Base-by-base conservation (phyloP, 208 protist genomes). In the Trypanosoma lewisi region DNA sequence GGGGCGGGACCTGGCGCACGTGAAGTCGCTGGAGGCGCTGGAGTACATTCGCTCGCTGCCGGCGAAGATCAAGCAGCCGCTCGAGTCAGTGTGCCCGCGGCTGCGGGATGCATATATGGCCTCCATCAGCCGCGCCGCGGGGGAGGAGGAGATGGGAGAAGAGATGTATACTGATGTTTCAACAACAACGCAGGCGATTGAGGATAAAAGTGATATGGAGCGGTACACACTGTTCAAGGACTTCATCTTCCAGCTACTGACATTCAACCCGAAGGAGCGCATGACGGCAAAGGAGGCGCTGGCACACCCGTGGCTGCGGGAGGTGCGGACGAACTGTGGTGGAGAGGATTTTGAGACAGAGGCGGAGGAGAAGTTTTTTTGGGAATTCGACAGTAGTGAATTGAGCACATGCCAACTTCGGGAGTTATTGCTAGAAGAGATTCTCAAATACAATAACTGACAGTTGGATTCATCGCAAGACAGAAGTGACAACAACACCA, bases 201-300 rank as follows among this genome's bases (percentile, higher is more conserved):
- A 6, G 14, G 44, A 23, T 28, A 34, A 63, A 9, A 63, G 58
- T 30, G 65, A 16, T 6, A 70, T 63, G 52, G 73, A 85, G 54
- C 75, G 78, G 65, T 87, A 82, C 55, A 65, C 41, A 2, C 37
- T 80, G n/a, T 96, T 92, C 50, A 85, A 84, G 14, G 82, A 97
- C 55, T 89, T 99, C 47, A 33, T 98, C 23, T 75, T 89, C 4
- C 70, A 77, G 17, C 81, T 99, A 67, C 83, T 99, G 23, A 17
- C 39, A 28, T 99, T 98, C 80, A 89, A 98, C 61, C 97, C 98
- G 17, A 54, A 50, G 23, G 85, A 97, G 71, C 88, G 98, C 36
- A 82, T 97, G 50, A 97, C 86, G 9, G 94, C 96, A n/a, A 89
- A 94, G 58, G 80, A 98, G 61, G 94, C 97, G 2, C 75, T 99